Evolutionary conservation across 768 basidiomycete species (phyloP).

Genomic region (Agrocybe pediades): DNA sequence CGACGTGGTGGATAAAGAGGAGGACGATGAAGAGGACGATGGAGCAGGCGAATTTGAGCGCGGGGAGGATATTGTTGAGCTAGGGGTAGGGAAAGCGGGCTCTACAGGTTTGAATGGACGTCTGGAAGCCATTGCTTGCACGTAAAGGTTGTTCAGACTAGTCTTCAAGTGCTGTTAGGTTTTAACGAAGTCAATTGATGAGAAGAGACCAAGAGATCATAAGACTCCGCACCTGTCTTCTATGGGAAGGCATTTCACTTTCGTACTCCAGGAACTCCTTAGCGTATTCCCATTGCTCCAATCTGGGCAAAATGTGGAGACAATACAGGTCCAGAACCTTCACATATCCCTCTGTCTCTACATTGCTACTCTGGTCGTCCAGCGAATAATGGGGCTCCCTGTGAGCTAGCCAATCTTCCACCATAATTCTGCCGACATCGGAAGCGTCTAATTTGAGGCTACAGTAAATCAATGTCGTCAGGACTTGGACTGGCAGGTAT

Average conservation of each 20-base stretch:
- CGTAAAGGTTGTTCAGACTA: conserved; percentile 42
- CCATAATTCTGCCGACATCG: conserved; percentile 60
- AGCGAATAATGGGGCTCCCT: conserved; percentile 40
- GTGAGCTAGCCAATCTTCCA: conserved; percentile 79
- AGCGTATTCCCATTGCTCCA: conserved; percentile 82
- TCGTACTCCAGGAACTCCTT: conserved; percentile 77
- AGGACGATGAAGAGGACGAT: conserved; percentile 63
- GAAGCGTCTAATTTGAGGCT: conserved; percentile 68
- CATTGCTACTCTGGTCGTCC: no score
- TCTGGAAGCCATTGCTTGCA: conserved; percentile 35
- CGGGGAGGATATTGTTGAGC: conserved; percentile 29
- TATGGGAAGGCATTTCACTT: conserved; percentile 52
- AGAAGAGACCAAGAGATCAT: conserved; percentile 7
- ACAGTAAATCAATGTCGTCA: conserved; percentile 70
- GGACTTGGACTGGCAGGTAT: conserved; percentile 68
- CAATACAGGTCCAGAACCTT: conserved; percentile 80
- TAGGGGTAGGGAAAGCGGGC: conserved; percentile 15
- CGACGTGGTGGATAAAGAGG: conserved; percentile 71
- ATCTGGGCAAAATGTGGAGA: conserved; percentile 67
- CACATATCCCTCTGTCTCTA: conserved; percentile 60
- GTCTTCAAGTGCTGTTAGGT: conserved; percentile 21
- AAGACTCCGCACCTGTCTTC: conserved; percentile 49
- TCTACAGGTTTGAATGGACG: conserved; percentile 21
- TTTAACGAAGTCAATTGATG: no score
- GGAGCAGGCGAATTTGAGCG: conserved; percentile 50